Percentiles rank a stretch among this genome's conserved stretches.
Conservation (phyloP, 306 rosid species). For the Hippophae gyantsensis region DNA sequence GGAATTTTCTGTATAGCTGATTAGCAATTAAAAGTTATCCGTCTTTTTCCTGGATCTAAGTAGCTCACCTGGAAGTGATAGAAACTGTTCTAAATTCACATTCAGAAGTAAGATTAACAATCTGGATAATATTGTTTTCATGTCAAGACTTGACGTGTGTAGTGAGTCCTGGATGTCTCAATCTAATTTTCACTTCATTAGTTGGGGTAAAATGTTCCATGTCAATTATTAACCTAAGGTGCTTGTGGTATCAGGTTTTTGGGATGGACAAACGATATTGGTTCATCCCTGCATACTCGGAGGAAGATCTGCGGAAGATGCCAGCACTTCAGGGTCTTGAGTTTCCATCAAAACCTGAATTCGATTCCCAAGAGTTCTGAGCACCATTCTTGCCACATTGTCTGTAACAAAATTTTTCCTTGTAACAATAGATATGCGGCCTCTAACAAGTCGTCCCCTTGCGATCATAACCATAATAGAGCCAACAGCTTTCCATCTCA, state of each 20-base stretch:
- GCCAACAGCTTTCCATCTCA: constrained; percentile 24
- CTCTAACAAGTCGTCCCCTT: constrained; percentile 15
- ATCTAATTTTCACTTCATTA: too few relatives aligned
- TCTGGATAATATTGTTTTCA: too few relatives aligned
- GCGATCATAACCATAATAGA: constrained; percentile 25
- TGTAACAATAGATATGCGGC: constrained; percentile 24
- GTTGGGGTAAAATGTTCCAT: too few relatives aligned
- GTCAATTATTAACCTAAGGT: too few relatives aligned
- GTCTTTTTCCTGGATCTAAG: too few relatives aligned
- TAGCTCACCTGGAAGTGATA: too few relatives aligned
- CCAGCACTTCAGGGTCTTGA: constrained; percentile 96
- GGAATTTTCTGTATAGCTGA: too few relatives aligned
- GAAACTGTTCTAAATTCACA: too few relatives aligned
- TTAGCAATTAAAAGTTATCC: too few relatives aligned
- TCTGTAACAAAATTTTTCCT: constrained; percentile 15
- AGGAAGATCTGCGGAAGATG: constrained; percentile 81
- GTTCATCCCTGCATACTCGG: constrained; percentile 89
- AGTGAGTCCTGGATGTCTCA: too few relatives aligned
- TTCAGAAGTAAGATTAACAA: too few relatives aligned
- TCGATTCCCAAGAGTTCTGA: constrained; percentile 71
- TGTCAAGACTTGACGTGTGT: too few relatives aligned
- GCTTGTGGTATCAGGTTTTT: constrained; percentile 45
- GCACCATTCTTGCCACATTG: constrained; percentile 12
- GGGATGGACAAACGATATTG: constrained; percentile 83
- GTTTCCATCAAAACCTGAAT: constrained; percentile 86